Evolutionary conservation across 768 basidiomycete genomes (phyloP).

Genomic region (Mycena leptocephala): DNA sequence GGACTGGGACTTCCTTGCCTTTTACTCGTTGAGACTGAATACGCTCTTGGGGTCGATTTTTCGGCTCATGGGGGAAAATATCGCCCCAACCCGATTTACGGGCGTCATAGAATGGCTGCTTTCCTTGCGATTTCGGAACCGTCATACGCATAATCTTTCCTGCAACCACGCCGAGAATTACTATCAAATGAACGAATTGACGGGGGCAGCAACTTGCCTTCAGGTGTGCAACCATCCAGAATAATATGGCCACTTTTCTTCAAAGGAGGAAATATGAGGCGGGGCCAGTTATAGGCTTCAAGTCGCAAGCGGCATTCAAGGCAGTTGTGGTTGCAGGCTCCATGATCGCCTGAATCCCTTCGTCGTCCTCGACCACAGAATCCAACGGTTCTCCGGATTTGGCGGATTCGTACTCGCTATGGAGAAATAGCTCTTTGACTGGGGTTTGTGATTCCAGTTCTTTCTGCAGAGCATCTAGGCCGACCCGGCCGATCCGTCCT

Average conservation of each 20-base stretch:
- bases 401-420: slow-evolving; percentile 47
- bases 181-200: not conserved
- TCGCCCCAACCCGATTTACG: slow-evolving; percentile 97
- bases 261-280: slow-evolving; percentile 92
- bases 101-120: slow-evolving; percentile 95
- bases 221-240: slow-evolving; percentile 87
- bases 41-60: slow-evolving; percentile 82
- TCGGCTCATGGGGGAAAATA: slow-evolving; percentile 91
- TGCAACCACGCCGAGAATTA: slow-evolving; percentile 47
- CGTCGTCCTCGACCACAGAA: slow-evolving; percentile 19
- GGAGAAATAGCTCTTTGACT: slow-evolving; percentile 60
- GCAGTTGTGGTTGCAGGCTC: slow-evolving; percentile 46
- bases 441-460: slow-evolving; percentile 44
- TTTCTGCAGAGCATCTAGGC: slow-evolving; percentile 60
- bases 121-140: slow-evolving; percentile 95
- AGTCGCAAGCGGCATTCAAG: slow-evolving; percentile 71
- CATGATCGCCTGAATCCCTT: slow-evolving; percentile 14
- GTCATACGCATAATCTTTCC: slow-evolving; percentile 94
- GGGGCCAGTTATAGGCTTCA: slow-evolving; percentile 92
- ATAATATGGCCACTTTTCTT: slow-evolving; percentile 95
- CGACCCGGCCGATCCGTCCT: slow-evolving; percentile 72
- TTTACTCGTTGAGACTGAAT: slow-evolving; percentile 57
- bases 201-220: slow-evolving; percentile 67
- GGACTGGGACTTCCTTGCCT: slow-evolving; percentile 46
- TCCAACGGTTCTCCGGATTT: slow-evolving; percentile 25